These are phyloP conservation scores for Parascedosporium putredinis DNA, from an alignment of 2,329 filamentous ascomycete species.

Conservation along the genomic window DNA sequence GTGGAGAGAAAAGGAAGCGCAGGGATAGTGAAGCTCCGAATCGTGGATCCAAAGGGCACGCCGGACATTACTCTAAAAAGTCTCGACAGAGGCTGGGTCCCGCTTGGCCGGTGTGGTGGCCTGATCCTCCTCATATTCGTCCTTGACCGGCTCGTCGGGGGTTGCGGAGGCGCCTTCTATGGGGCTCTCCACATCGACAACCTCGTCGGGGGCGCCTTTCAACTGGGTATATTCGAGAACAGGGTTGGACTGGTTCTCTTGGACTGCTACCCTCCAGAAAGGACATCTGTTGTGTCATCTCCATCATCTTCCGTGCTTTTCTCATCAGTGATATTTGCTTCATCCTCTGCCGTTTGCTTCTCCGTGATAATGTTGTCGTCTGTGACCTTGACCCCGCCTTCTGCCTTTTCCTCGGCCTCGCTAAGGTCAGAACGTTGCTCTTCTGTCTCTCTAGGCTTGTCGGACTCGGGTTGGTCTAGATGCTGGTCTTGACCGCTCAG, in stretches of 20 bases:
- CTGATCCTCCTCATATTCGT: too few relatives aligned
- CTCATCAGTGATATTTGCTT: too few relatives aligned
- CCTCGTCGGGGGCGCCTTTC: not conserved
- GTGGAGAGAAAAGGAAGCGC: too few relatives aligned
- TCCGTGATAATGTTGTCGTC: too few relatives aligned
- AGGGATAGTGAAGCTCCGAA: slow-evolving; percentile 4
- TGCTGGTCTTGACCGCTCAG: too few relatives aligned
- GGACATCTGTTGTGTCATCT: not conserved
- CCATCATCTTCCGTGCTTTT: not conserved
- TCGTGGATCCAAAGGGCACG: slow-evolving; percentile 10
- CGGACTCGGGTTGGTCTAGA: too few relatives aligned
- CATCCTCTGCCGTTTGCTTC: too few relatives aligned
- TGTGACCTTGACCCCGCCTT: too few relatives aligned
- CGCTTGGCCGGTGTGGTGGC: not conserved
- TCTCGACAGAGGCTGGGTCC: slow-evolving; percentile 2
- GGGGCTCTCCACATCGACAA: not conserved
- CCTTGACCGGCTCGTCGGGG: not conserved
- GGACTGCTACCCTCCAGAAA: too few relatives aligned
- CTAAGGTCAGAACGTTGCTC: too few relatives aligned
- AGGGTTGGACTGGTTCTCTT: not conserved
- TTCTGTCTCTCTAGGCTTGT: too few relatives aligned
- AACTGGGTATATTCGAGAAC: not conserved
- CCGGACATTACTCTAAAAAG: slow-evolving; percentile 13
- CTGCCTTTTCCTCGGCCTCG: too few relatives aligned
- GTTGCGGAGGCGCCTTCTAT: not conserved